These are phyloP conservation scores for Brachypodium distachyon DNA, from an alignment of 202 grass and related monocot species.

Conservation along the genomic window DNA sequence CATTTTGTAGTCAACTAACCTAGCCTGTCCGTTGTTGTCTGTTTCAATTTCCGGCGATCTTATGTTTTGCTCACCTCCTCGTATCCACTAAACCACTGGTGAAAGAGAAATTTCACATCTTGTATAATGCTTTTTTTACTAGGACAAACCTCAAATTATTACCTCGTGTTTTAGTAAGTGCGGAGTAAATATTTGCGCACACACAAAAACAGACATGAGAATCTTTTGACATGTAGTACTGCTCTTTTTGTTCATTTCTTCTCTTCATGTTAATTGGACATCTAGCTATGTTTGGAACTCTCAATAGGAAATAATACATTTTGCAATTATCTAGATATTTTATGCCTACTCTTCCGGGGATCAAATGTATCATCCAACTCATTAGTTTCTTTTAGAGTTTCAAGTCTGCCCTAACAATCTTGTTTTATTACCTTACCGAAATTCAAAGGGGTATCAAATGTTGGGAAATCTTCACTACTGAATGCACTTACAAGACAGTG, in stretches of 20 bases:
- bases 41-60: background rate
- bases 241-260: background rate
- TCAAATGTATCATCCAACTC: background rate
- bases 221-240: background rate
- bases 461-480: constrained; percentile 84
- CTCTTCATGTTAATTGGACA: background rate
- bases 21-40: background rate
- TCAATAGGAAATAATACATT: background rate
- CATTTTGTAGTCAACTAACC: background rate
- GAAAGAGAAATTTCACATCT: background rate
- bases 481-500: constrained; percentile 97
- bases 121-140: background rate
- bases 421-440: constrained; percentile 6
- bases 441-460: constrained; percentile 85
- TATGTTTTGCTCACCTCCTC: background rate
- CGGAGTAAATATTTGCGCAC: background rate
- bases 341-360: background rate
- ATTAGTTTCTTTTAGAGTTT: background rate
- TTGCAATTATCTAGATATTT: background rate
- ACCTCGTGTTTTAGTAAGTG: background rate
- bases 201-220: background rate
- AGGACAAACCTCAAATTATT: background rate
- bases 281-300: background rate
- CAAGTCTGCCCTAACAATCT: background rate
- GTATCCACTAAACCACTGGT: background rate